phyloP scores from a whole-genome alignment of 108 stramenopile genomes.

The Epithemia pelagica region DNA sequence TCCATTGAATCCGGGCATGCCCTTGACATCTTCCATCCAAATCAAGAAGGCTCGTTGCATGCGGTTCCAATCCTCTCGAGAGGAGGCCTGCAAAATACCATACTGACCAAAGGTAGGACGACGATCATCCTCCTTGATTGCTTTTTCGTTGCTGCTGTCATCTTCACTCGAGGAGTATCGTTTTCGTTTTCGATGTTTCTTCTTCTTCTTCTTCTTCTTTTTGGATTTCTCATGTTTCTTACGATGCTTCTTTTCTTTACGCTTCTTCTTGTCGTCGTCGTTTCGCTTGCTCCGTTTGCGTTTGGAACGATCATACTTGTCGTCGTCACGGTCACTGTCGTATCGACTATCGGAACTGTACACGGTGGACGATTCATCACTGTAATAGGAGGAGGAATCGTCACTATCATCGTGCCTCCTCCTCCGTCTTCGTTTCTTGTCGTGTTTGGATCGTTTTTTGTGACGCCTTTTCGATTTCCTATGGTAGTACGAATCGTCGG shows the following conservation, averaged over 20 bases:
- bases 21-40: slow-evolving; percentile 91
- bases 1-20: slow-evolving; percentile 53
- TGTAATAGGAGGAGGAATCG: no score
- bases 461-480: no score
- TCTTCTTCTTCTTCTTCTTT: slow-evolving; percentile 32
- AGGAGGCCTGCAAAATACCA: slow-evolving; percentile 72
- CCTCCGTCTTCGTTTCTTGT: no score
- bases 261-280: slow-evolving; percentile 23
- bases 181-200: slow-evolving; percentile 12
- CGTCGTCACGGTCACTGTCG: slow-evolving; percentile 10
- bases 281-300: slow-evolving; percentile 14
- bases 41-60: slow-evolving; percentile 76
- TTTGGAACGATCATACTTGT: slow-evolving; percentile 1
- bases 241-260: slow-evolving; percentile 16
- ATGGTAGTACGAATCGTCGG: no score
- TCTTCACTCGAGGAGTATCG: slow-evolving; percentile 15
- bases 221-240: slow-evolving; percentile 24
- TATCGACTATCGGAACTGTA: neutral
- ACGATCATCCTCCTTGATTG: slow-evolving; percentile 19
- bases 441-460: no score
- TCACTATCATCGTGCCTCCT: no score
- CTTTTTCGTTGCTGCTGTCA: slow-evolving; percentile 26
- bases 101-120: slow-evolving; percentile 78
- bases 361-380: no score
- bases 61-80: slow-evolving; percentile 71